Base-by-base conservation (phyloP, 164 flowering plant genomes). In the Umbellularia californica region DNA sequence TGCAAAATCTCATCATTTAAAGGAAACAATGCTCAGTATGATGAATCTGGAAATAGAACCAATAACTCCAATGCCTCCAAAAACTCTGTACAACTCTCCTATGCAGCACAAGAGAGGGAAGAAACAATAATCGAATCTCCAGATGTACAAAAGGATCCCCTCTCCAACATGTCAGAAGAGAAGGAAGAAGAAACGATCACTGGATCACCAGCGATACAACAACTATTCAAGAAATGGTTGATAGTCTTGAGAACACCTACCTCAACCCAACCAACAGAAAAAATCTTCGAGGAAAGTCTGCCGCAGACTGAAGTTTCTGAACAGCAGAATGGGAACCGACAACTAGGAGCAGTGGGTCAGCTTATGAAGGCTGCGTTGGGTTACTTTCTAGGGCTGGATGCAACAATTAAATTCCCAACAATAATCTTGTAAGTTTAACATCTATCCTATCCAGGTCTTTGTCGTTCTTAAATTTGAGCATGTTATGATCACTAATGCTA, bases 191-290 rank as follows among this genome's bases (percentile, higher is more conserved):
- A 83, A 52, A 77, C 77, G 6, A 69, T 81, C 66, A 80, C 77
- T 17, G 80, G 87, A 65, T 90, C 90, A 47, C 78, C 81, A 47
- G 88, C 88, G 52, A 86, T 88, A 77, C 85, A 81, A 41, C 82
- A 82, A 66, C 60, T 94, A 66, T 90, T 94, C 73, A 84, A 79
- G 79, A 88, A 83, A 81, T 91, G 97, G 98, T 80, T 92, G 83
- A 82, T 82, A 71, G 79, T 86, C 77, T 81, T 94, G 84, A 83
- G 80, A 68, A 86, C 92, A 22, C 84, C 78, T 69, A 76, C 90
- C 63, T 71, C 85, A 25, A 70, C 70, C 70, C 84, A 84, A 79
- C 75, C 52, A 41, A 78, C 58, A 15, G 81, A 88, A 76, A 87
- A 69, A 17, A 76, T 83, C 70, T 67, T 83, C 52, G 82, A 69